A percentile compares a stretch with the other conserved stretches of the same genome.
These are phyloP conservation scores for Sindora glabra DNA, from an alignment of 306 rosid species.

Conservation along the genomic window DNA sequence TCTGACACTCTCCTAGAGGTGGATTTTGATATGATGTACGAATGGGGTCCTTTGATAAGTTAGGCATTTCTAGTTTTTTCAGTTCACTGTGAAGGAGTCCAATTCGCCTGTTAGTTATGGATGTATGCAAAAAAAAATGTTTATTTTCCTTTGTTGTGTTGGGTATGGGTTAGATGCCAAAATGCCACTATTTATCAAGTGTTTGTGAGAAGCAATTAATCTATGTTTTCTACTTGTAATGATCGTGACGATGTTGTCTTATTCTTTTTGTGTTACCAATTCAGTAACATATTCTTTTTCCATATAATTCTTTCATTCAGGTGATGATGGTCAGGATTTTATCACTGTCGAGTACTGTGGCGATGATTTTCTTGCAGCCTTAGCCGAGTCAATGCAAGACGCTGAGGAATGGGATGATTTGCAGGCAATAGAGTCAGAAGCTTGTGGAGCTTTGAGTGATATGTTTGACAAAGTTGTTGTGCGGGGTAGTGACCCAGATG, in stretches of 20 bases:
- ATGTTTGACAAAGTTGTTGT: conserved; percentile 28
- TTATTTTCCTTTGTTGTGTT: not conserved
- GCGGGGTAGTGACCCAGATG: conserved; percentile 2
- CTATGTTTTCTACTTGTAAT: not conserved
- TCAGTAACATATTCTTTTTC: not conserved
- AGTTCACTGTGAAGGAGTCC: not conserved
- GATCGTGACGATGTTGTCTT: not conserved
- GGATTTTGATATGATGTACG: not conserved
- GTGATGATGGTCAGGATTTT: conserved; percentile 78
- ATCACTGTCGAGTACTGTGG: conserved; percentile 87
- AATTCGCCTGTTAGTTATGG: not conserved
- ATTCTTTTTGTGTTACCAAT: too few species aligned
- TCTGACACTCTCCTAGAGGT: not conserved
- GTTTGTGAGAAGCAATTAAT: not conserved
- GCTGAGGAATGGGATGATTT: conserved; percentile 91
- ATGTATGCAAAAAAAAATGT: not conserved
- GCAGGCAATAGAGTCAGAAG: conserved; percentile 68
- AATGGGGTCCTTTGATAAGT: not conserved
- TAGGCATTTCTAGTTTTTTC: not conserved
- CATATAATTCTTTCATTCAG: conserved; percentile 19
- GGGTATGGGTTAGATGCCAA: not conserved
- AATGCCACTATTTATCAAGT: not conserved
- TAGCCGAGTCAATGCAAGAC: conserved; percentile 61
- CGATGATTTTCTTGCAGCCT: conserved; percentile 69
- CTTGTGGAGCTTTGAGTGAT: conserved; percentile 48